phyloP scores from a whole-genome alignment of 495 filamentous ascomycete species.

The Talaromyces liani region DNA sequence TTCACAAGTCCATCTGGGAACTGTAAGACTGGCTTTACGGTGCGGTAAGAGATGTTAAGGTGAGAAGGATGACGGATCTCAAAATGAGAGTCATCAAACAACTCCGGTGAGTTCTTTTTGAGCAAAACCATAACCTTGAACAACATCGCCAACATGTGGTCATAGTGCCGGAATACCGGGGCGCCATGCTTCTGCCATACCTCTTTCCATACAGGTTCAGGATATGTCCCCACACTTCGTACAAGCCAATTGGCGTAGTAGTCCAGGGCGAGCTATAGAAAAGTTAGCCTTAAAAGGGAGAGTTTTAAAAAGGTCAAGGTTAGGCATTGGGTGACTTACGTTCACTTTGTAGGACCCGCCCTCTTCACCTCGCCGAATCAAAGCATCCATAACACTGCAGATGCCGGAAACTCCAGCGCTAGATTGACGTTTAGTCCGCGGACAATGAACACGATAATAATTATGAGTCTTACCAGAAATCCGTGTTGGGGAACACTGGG shows the following conservation, averaged over 20 bases:
- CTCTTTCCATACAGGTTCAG: neutral
- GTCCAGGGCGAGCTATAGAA: neutral
- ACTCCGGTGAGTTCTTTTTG: neutral
- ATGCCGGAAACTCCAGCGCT: constrained; percentile 7
- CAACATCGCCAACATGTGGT: neutral
- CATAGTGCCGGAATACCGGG: neutral
- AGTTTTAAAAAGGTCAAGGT: neutral
- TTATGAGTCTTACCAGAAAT: neutral
- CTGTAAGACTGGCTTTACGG: neutral
- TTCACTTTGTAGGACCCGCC: constrained; percentile 22
- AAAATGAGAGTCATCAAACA: neutral
- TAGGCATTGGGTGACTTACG: neutral
- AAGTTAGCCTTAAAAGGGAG: neutral
- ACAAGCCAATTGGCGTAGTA: neutral
- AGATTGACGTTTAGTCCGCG: neutral
- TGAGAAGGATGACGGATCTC: neutral
- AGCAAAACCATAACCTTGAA: neutral
- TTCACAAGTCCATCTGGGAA: neutral
- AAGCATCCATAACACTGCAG: constrained; percentile 24
- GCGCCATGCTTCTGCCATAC: neutral
- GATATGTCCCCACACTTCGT: neutral
- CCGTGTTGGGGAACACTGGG: neutral
- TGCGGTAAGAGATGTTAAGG: neutral
- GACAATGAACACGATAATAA: neutral
- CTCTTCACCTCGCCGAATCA: constrained; percentile 23